These are phyloP conservation scores for Narthecium ossifragum DNA, from an alignment of 106 monocot genomes.

Conservation along the genomic window DNA sequence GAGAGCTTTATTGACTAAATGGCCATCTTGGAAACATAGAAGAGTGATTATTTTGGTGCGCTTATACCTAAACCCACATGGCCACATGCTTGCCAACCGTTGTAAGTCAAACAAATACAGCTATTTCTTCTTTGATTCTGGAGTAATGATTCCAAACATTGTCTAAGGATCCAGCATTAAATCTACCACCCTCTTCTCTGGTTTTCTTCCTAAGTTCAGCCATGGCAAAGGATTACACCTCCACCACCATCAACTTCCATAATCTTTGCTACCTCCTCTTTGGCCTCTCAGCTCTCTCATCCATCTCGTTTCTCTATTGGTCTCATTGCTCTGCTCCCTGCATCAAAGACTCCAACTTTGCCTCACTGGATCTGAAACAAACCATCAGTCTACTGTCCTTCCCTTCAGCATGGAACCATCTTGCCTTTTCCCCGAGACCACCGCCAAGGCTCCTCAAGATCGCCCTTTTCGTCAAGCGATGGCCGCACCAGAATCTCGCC, in stretches of 20 bases:
- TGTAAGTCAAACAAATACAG: neutral
- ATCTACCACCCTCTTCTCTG: too few species aligned
- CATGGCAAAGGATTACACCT: constrained; percentile 14
- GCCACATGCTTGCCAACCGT: neutral
- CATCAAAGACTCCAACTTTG: neutral
- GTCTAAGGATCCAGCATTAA: too few species aligned
- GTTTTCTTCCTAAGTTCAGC: neutral
- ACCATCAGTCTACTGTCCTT: constrained; percentile 46
- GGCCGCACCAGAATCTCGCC: constrained; percentile 56
- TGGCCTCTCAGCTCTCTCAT: constrained; percentile 37
- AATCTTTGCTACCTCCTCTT: constrained; percentile 44
- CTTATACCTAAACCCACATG: neutral
- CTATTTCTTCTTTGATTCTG: neutral
- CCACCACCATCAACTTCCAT: constrained; percentile 15
- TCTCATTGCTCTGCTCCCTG: constrained; percentile 29
- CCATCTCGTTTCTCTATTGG: constrained; percentile 50
- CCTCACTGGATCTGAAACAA: neutral
- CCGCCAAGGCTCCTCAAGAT: constrained; percentile 46
- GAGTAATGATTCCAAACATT: too few species aligned
- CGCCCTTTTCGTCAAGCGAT: constrained; percentile 83
- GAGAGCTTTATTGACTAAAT: too few species aligned
- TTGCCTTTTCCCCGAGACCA: constrained; percentile 42
- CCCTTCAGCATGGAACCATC: constrained; percentile 58
- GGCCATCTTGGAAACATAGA: neutral
- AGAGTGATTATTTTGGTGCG: neutral